Percentiles rank a stretch among this genome's conserved stretches.
phyloP scores from a whole-genome alignment of 225 moss, liverwort and hornwort genomes.

The Physcomitrium patens region DNA sequence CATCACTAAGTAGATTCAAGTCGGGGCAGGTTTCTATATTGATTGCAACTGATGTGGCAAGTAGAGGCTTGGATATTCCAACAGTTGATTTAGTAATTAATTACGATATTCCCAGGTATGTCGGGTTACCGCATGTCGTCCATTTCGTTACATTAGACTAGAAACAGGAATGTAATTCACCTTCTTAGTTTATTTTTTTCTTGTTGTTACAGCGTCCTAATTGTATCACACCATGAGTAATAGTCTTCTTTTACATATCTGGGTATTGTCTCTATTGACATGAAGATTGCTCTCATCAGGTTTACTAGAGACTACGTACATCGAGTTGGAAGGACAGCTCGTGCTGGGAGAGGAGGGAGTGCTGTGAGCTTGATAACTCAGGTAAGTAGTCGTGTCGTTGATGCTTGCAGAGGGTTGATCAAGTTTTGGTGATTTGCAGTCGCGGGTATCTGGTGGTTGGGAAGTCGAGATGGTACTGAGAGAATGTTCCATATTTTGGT shows the following conservation, averaged over 20 bases:
- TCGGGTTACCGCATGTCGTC: not conserved
- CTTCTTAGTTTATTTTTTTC: conserved; percentile 16
- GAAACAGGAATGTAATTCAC: not conserved
- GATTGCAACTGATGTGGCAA: conserved; percentile 99
- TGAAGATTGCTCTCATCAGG: conserved; percentile 40
- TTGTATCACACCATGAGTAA: not conserved
- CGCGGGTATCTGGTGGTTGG: not conserved
- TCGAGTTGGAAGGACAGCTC: conserved; percentile 97
- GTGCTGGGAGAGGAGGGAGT: conserved; percentile 93
- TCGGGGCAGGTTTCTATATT: conserved; percentile 87
- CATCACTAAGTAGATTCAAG: conserved; percentile 88
- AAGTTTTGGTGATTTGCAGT: not conserved
- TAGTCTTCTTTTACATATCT: not conserved
- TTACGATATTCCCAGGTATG: conserved; percentile 91
- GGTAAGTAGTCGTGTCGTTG: conserved; percentile 35
- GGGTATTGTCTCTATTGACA: conserved; percentile 21
- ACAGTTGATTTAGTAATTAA: conserved; percentile 96
- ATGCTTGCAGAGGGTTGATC: not conserved
- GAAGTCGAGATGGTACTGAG: not conserved
- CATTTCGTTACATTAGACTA: conserved; percentile 17
- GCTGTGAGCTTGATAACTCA: conserved; percentile 96
- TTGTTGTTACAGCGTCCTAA: conserved; percentile 11
- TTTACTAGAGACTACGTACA: conserved; percentile 92
- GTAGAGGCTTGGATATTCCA: conserved; percentile 96
- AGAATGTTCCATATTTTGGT: not conserved